A percentile compares a stretch with the other conserved stretches of the same genome.
These are phyloP conservation scores for Aspergillus sp. DNA, from an alignment of 2,329 filamentous ascomycete genomes.

Conservation along the genomic window DNA sequence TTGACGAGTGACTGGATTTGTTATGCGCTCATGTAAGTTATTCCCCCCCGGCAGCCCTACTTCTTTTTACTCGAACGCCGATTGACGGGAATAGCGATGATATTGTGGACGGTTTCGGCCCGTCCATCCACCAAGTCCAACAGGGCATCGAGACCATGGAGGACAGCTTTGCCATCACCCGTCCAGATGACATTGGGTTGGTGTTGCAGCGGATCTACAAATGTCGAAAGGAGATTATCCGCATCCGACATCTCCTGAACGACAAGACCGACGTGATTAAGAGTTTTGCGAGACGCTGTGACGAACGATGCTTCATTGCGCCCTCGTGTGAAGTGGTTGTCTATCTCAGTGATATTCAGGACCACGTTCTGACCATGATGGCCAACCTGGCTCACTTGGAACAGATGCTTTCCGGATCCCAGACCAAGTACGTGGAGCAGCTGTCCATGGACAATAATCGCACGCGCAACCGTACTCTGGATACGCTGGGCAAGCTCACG, in stretches of 20 bases:
- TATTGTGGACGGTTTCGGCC: conserved; percentile 88
- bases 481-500: conserved; percentile 81
- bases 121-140: conserved; percentile 75
- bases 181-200: conserved; percentile 72
- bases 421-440: conserved; percentile 89
- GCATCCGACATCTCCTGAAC: conserved; percentile 76
- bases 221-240: conserved; percentile 84
- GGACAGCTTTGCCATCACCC: conserved; percentile 82
- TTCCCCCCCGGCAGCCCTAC: background rate
- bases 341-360: conserved; percentile 91
- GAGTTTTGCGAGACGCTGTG: conserved; percentile 93
- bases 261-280: conserved; percentile 93
- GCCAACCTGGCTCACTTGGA: conserved; percentile 86
- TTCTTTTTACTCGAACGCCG: background rate
- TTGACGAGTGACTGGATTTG: conserved; percentile 95
- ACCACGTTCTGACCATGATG: conserved; percentile 97
- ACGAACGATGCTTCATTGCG: conserved; percentile 79
- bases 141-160: conserved; percentile 80
- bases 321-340: conserved; percentile 71
- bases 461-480: conserved; percentile 75
- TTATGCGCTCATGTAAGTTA: conserved; percentile 78
- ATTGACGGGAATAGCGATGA: conserved; percentile 55
- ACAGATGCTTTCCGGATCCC: conserved; percentile 83
- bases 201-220: conserved; percentile 79
- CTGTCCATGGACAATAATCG: conserved; percentile 81